Conservation (phyloP, 768 basidiomycete genomes). For the Phlebiopsis gigantea region DNA sequence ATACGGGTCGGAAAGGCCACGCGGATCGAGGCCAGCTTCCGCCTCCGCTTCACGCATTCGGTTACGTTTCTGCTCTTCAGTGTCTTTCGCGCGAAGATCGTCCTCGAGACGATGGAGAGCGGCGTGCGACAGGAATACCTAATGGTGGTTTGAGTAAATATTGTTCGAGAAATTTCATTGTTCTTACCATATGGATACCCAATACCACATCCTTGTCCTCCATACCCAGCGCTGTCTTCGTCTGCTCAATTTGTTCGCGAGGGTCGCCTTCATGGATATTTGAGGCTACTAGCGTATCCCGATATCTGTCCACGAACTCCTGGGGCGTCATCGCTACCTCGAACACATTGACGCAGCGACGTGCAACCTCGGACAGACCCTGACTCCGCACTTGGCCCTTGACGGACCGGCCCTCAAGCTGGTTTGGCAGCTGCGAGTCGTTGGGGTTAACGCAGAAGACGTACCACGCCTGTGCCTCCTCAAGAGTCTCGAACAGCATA, state of each 20-base stretch:
- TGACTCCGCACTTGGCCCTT: conserved; percentile 86
- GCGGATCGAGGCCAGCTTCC: conserved; percentile 59
- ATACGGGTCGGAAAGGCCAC: conserved; percentile 61
- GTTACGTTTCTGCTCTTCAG: conserved; percentile 82
- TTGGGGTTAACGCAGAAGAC: conserved; percentile 94
- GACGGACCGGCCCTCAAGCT: conserved; percentile 86
- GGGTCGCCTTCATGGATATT: conserved; percentile 57
- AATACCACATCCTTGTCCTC: conserved; percentile 71
- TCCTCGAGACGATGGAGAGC: conserved; percentile 91
- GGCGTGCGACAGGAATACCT: conserved; percentile 85
- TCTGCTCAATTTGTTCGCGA: conserved; percentile 56
- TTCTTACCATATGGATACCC: conserved; percentile 75
- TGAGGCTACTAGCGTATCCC: conserved; percentile 50
- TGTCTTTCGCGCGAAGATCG: conserved; percentile 73
- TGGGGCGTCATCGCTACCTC: conserved; percentile 81
- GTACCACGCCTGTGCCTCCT: conserved; percentile 88
- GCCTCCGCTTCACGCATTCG: conserved; percentile 71
- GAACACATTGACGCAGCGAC: conserved; percentile 58
- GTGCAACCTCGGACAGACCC: conserved; percentile 75
- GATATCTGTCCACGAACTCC: conserved; percentile 86
- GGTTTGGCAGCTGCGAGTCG: conserved; percentile 91
- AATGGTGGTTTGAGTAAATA: conserved; percentile 8
- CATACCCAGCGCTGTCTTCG: conserved; percentile 49
- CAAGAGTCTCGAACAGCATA: conserved; percentile 80
- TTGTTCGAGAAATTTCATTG: neutral